phyloP scores from a whole-genome alignment of 305 asterid genomes.

The Andrographis paniculata region DNA sequence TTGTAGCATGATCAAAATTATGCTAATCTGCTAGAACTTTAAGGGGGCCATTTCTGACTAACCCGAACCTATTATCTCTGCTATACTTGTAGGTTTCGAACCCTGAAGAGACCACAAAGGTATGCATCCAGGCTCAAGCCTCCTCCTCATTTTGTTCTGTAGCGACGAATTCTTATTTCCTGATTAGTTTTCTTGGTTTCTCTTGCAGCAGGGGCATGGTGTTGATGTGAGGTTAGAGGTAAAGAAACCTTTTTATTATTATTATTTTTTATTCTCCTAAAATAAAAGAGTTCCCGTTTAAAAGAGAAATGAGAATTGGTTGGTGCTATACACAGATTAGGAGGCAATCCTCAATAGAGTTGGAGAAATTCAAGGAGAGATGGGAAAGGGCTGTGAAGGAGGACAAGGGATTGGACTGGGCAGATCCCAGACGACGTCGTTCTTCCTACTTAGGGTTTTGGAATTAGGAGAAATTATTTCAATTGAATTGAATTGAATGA shows the following conservation, averaged over 20 bases:
- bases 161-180: too few species aligned
- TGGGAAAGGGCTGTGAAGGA: slow-evolving; percentile 71
- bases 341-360: slow-evolving; percentile 66
- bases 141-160: background rate
- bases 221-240: slow-evolving; percentile 71
- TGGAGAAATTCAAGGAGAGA: slow-evolving; percentile 53
- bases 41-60: background rate
- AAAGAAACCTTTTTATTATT: slow-evolving; percentile 8
- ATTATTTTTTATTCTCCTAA: background rate
- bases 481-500: too few species aligned
- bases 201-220: slow-evolving; percentile 30
- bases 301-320: background rate
- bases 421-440: slow-evolving; percentile 34
- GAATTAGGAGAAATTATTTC: background rate
- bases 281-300: too few species aligned
- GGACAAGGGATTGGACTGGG: slow-evolving; percentile 66
- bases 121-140: slow-evolving; percentile 13
- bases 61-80: background rate
- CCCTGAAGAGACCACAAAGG: slow-evolving; percentile 42
- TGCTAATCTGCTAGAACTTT: too few species aligned
- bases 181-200: too few species aligned
- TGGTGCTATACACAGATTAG: slow-evolving; percentile 43
- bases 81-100: slow-evolving; percentile 35
- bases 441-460: background rate
- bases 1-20: too few species aligned